Evolutionary conservation across 345 rosid species (phyloP).

Genomic region (Physaria fendleri): DNA sequence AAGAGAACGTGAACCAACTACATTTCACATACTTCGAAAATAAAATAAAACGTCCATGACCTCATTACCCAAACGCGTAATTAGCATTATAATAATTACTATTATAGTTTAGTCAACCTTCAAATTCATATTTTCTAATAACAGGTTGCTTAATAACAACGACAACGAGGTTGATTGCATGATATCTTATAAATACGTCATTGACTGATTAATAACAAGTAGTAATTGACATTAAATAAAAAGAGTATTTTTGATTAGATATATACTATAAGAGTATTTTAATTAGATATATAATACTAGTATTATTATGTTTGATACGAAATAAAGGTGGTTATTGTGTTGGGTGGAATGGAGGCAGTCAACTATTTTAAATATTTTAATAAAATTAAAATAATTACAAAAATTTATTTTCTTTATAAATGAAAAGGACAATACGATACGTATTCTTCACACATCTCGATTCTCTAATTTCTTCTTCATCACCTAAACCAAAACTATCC

Average conservation of each 20-base stretch:
- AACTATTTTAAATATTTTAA: conserved; percentile 15
- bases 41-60: not conserved
- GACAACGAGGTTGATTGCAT: conserved; percentile 16
- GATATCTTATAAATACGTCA: conserved; percentile 5
- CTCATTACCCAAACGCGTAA: not conserved
- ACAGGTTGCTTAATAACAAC: not conserved
- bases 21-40: conserved; percentile 23
- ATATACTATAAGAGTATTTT: not conserved
- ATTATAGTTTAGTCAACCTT: conserved; percentile 12
- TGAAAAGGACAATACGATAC: conserved; percentile 21
- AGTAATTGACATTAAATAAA: too few species aligned
- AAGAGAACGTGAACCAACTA: conserved; percentile 25
- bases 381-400: too few species aligned
- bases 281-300: not conserved
- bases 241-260: not conserved
- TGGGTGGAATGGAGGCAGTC: conserved; percentile 33
- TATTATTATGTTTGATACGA: not conserved
- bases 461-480: not conserved
- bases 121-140: not conserved
- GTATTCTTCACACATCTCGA: conserved; percentile 16
- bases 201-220: conserved; percentile 3
- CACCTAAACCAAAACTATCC: conserved; percentile 1
- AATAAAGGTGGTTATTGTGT: conserved; percentile 21
- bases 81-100: not conserved
- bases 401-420: not conserved